phyloP scores from a whole-genome alignment of 441 rosid genomes.

The Flueggea neowawraea region DNA sequence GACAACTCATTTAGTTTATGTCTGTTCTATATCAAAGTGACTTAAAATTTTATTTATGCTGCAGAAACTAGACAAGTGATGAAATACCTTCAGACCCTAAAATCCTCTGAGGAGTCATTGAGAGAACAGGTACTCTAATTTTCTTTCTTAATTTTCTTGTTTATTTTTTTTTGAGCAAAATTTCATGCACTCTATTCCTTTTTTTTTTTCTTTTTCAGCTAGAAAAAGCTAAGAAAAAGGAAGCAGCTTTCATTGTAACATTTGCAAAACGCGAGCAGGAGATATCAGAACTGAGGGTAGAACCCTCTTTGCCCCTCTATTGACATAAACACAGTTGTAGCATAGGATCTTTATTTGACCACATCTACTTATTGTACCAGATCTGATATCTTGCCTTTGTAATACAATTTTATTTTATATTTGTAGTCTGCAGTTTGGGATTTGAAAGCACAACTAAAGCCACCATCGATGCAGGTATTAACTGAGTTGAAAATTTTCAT shows the following conservation, averaged over 20 bases:
- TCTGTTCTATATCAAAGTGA: not conserved
- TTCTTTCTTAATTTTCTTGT: not conserved
- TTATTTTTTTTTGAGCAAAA: constrained; percentile 8
- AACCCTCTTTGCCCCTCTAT: constrained; percentile 1
- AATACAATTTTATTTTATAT: constrained; percentile 22
- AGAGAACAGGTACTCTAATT: constrained; percentile 71
- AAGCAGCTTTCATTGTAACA: constrained; percentile 96
- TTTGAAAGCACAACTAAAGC: constrained; percentile 93
- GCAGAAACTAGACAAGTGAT: constrained; percentile 76
- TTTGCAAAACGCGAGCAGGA: constrained; percentile 97
- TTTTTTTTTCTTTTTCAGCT: constrained; percentile 44
- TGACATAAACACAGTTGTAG: not conserved
- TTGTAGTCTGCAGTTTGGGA: constrained; percentile 93
- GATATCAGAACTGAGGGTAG: constrained; percentile 90
- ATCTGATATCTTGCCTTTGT: constrained; percentile 8
- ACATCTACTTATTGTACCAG: not conserved
- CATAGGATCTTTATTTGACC: not conserved
- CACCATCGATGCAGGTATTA: constrained; percentile 96
- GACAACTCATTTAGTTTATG: constrained; percentile 1
- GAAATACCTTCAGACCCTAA: constrained; percentile 74
- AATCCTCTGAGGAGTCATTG: constrained; percentile 80
- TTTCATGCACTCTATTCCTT: constrained; percentile 21
- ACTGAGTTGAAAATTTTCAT: not conserved
- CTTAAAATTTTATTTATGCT: constrained; percentile 23
- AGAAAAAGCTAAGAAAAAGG: constrained; percentile 95